phyloP scores from a whole-genome alignment of 306 rosid genomes.

The Vigna nakashimae region DNA sequence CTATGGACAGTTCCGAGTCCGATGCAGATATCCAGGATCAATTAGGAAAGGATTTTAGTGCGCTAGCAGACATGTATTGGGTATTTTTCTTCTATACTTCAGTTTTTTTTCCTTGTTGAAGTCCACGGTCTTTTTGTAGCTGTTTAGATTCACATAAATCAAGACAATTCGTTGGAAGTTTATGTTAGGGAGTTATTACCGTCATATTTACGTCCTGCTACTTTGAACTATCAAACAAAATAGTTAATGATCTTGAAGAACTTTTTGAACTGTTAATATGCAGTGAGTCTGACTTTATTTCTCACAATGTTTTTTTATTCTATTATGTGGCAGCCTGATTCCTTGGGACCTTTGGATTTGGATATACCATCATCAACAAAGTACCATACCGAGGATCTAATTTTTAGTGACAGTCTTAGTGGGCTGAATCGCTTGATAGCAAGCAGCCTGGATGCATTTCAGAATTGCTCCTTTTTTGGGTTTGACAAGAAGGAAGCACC shows the following conservation, averaged over 20 bases:
- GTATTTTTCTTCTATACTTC: conserved; percentile 55
- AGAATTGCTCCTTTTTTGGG: conserved; percentile 94
- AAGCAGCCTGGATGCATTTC: conserved; percentile 98
- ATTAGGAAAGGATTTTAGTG: conserved; percentile 63
- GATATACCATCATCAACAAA: conserved; percentile 78
- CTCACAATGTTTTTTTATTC: conserved; percentile 22
- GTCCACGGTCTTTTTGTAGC: conserved; percentile 21
- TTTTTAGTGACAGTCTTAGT: conserved; percentile 85
- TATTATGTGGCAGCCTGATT: conserved; percentile 80
- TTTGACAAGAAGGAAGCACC: conserved; percentile 86
- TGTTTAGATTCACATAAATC: conserved; percentile 32
- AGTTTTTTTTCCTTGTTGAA: not conserved
- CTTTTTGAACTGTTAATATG: not conserved
- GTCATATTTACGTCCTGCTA: conserved; percentile 21
- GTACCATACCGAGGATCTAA: conserved; percentile 70
- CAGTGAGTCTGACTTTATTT: conserved; percentile 20
- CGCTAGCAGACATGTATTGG: conserved; percentile 76
- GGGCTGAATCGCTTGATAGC: conserved; percentile 95
- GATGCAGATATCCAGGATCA: conserved; percentile 60
- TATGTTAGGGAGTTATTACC: conserved; percentile 19
- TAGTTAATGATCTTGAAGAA: conserved; percentile 5
- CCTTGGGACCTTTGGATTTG: conserved; percentile 88
- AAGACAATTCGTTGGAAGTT: conserved; percentile 28
- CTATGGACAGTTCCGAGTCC: conserved; percentile 59
- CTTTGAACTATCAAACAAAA: conserved; percentile 34